Conservation (phyloP, 2,329 filamentous ascomycete species). For the Arthrobotrys sinensis region DNA sequence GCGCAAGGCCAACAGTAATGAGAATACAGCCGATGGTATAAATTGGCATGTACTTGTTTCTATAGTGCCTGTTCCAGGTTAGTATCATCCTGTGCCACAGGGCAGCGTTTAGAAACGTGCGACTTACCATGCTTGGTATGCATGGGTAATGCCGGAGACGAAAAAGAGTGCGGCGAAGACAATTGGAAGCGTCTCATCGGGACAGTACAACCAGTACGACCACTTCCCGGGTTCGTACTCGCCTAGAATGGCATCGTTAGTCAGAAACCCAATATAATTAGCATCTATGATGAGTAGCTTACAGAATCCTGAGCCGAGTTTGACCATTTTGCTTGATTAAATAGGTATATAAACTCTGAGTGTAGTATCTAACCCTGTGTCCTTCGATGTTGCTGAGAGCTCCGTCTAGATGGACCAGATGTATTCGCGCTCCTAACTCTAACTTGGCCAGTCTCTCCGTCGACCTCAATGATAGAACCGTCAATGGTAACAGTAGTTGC, state of each 20-base stretch:
- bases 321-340: constrained; percentile 46
- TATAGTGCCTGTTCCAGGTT: constrained; percentile 51
- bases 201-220: constrained; percentile 59
- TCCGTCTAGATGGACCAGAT: constrained; percentile 39
- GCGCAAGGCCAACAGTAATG: constrained; percentile 40
- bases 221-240: constrained; percentile 56
- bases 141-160: constrained; percentile 40
- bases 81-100: background rate
- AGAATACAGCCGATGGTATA: constrained; percentile 42
- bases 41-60: constrained; percentile 58
- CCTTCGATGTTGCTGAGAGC: constrained; percentile 44
- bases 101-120: background rate
- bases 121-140: constrained; percentile 50
- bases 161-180: constrained; percentile 52
- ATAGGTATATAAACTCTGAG: constrained; percentile 6
- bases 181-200: constrained; percentile 51
- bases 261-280: background rate
- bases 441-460: constrained; percentile 55
- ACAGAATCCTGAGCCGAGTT: constrained; percentile 60
- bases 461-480: constrained; percentile 57
- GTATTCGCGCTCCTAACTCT: constrained; percentile 47
- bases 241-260: constrained; percentile 26
- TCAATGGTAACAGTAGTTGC: constrained; percentile 60
- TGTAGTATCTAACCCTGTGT: constrained; percentile 2
- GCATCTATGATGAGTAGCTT: background rate